phyloP scores from a whole-genome alignment of 2,329 filamentous ascomycete species.

The Trichophyton verrucosum region DNA sequence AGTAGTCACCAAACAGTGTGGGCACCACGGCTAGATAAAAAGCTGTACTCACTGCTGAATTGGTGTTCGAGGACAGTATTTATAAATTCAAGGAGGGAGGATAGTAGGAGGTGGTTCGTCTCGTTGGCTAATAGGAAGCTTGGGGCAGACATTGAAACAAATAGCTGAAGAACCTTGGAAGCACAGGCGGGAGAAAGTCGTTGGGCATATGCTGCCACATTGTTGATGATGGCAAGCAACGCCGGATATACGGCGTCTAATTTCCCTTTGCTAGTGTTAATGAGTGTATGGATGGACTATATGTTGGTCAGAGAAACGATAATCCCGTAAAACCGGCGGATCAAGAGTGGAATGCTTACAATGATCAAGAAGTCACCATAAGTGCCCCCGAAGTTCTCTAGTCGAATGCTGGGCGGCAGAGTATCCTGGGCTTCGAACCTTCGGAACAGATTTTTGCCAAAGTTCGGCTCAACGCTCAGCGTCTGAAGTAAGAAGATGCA shows the following conservation, averaged over 20 bases:
- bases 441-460: constrained; percentile 82
- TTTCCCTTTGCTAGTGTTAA: constrained; percentile 81
- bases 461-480: constrained; percentile 80
- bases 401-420: constrained; percentile 65
- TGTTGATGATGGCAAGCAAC: constrained; percentile 82
- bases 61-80: constrained; percentile 86
- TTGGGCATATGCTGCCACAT: constrained; percentile 74
- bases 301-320: constrained; percentile 1
- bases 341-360: constrained; percentile 39
- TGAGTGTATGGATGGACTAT: constrained; percentile 79
- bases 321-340: not conserved
- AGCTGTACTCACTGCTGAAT: constrained; percentile 50
- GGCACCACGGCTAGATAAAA: not conserved
- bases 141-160: constrained; percentile 83
- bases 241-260: constrained; percentile 87
- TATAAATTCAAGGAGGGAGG: constrained; percentile 74
- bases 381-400: constrained; percentile 72
- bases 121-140: constrained; percentile 89
- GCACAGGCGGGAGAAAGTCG: constrained; percentile 62
- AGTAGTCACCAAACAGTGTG: constrained; percentile 11
- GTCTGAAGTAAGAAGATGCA: constrained; percentile 96
- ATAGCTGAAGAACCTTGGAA: constrained; percentile 74
- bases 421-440: constrained; percentile 80
- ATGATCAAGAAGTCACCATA: constrained; percentile 93
- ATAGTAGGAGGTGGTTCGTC: constrained; percentile 68